A percentile compares a stretch with the other conserved stretches of the same genome.
Conservation (phyloP, 176 grass and related monocot genomes). For the Typha latifolia region DNA sequence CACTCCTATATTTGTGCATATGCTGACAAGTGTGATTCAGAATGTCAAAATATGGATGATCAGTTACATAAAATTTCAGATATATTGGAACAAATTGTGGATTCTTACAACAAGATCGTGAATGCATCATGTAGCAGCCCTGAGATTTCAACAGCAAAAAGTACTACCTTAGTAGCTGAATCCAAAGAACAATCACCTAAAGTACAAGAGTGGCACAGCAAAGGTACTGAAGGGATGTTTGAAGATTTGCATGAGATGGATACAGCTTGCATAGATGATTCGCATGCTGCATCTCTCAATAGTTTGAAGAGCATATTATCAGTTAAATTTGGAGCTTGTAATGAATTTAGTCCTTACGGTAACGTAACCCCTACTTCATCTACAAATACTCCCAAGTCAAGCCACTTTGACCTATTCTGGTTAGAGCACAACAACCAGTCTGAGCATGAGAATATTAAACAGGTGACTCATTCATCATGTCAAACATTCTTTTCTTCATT, state of each 20-base stretch:
- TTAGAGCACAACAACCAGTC: slow-evolving; percentile 28
- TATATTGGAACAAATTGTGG: slow-evolving; percentile 30
- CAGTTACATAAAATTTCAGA: slow-evolving; percentile 28
- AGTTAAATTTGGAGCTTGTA: slow-evolving; percentile 16
- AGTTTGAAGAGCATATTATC: slow-evolving; percentile 23
- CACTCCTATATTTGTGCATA: slow-evolving; percentile 40
- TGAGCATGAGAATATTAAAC: slow-evolving; percentile 28
- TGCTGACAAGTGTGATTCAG: slow-evolving; percentile 31
- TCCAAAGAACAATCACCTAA: slow-evolving; percentile 19
- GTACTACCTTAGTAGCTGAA: slow-evolving; percentile 1
- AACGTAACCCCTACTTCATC: slow-evolving; percentile 28
- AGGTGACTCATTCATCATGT: slow-evolving; percentile 13
- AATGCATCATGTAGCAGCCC: slow-evolving; percentile 15
- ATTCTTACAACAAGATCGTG: slow-evolving; percentile 11
- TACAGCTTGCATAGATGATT: slow-evolving; percentile 31
- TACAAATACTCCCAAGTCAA: slow-evolving; percentile 26
- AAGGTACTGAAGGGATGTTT: slow-evolving; percentile 37
- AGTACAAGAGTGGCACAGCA: slow-evolving; percentile 31
- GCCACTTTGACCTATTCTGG: slow-evolving; percentile 32
- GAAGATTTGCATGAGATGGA: slow-evolving; percentile 37
- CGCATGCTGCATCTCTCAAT: slow-evolving; percentile 5
- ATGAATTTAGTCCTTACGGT: slow-evolving; percentile 6
- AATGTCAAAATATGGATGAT: slow-evolving; percentile 22
- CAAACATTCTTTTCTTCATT: not conserved
- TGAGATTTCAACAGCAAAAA: slow-evolving; percentile 7